Conservation (phyloP, 2,329 filamentous ascomycete genomes). For the Periconia sp. region DNA sequence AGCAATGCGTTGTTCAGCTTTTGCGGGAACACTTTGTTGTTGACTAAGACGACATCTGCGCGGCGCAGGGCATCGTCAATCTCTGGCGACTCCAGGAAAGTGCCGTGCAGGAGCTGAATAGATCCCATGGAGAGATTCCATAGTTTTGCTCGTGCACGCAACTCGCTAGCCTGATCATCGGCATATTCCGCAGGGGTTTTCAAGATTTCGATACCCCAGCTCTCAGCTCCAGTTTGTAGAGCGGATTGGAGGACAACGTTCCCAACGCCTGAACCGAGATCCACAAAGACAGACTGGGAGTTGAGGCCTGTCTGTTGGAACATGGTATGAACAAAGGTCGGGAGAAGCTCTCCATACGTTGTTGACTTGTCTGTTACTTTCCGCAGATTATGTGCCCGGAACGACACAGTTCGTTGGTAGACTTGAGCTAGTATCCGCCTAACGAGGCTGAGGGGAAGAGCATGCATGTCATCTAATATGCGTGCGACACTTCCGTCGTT, state of each 20-base stretch:
- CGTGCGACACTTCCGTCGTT: slow-evolving; percentile 73
- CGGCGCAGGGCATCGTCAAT: slow-evolving; percentile 77
- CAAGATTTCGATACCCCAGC: slow-evolving; percentile 98
- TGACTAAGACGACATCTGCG: slow-evolving; percentile 95
- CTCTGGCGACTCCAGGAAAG: slow-evolving; percentile 76
- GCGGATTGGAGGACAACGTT: slow-evolving; percentile 96
- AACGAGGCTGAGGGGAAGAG: slow-evolving; percentile 69
- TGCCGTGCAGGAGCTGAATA: slow-evolving; percentile 80
- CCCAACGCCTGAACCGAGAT: slow-evolving; percentile 93
- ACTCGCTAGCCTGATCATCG: slow-evolving; percentile 80
- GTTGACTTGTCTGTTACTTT: slow-evolving; percentile 90
- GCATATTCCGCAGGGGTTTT: slow-evolving; percentile 84
- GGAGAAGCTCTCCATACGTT: slow-evolving; percentile 91
- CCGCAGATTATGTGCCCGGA: slow-evolving; percentile 80
- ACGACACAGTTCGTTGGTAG: slow-evolving; percentile 91
- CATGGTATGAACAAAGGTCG: slow-evolving; percentile 82
- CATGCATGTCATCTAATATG: slow-evolving; percentile 72
- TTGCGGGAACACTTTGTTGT: slow-evolving; percentile 95
- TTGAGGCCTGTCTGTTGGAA: slow-evolving; percentile 79
- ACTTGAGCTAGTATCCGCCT: slow-evolving; percentile 85
- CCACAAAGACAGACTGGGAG: slow-evolving; percentile 86
- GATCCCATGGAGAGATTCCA: slow-evolving; percentile 86
- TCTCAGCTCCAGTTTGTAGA: slow-evolving; percentile 90
- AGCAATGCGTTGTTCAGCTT: slow-evolving; percentile 84
- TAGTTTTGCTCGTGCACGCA: slow-evolving; percentile 80